Evolutionary conservation across 73 alveolate genomes (phyloP).

Genomic region (Blepharisma japonicum): DNA sequence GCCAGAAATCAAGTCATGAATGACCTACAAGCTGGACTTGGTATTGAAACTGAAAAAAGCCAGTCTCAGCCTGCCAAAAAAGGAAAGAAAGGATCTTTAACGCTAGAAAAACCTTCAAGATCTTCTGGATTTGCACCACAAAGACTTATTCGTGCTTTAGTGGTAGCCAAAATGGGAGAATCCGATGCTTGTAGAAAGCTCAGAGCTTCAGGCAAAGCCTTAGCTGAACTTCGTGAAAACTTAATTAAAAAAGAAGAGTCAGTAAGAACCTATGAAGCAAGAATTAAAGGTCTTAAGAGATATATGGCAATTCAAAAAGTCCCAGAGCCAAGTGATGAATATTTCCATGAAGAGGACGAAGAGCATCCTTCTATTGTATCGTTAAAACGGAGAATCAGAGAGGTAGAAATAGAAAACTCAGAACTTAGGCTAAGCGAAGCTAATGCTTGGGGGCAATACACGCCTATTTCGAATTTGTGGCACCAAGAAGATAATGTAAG

Average conservation of each 20-base stretch:
- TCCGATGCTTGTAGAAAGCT: constrained; percentile 27
- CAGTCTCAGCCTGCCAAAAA: neutral
- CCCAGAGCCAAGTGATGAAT: neutral
- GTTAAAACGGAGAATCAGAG: too few species aligned
- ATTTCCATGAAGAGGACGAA: too few species aligned
- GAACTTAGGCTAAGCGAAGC: neutral
- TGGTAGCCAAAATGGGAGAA: constrained; percentile 20
- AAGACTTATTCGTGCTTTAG: constrained; percentile 17
- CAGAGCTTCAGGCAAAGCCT: constrained; percentile 19
- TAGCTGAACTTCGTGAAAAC: neutral
- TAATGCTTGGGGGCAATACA: neutral
- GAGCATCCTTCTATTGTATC: too few species aligned
- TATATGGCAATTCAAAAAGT: constrained; percentile 9
- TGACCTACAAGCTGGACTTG: constrained; percentile 22
- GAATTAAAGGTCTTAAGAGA: neutral
- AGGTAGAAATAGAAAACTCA: neutral
- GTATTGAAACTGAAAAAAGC: neutral
- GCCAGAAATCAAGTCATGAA: constrained; percentile 23
- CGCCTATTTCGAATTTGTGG: neutral
- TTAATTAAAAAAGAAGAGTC: neutral
- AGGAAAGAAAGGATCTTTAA: neutral
- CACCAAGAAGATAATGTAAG: neutral
- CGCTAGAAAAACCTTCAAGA: neutral
- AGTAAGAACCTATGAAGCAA: neutral
- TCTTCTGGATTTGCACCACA: constrained; percentile 1